Evolutionary conservation across 208 protist species (phyloP).

Genomic region (Wallacemonas sp.): DNA sequence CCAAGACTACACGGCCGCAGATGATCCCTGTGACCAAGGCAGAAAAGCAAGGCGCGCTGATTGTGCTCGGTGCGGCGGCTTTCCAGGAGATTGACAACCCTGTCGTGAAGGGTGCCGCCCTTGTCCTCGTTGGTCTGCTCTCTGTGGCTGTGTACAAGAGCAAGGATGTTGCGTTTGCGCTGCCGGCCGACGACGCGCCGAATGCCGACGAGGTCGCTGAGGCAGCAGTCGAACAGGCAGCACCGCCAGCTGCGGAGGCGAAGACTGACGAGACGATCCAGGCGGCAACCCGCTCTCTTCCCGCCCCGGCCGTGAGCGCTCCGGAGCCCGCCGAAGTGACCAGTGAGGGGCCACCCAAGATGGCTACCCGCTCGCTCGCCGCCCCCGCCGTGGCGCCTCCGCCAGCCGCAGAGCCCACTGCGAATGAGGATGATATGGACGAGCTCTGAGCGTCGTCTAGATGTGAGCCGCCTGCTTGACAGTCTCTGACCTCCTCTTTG

Average conservation of each 20-base stretch:
- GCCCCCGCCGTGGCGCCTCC: no score
- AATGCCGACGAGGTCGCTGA: neutral
- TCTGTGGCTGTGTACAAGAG: conserved; percentile 2
- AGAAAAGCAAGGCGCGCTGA: conserved; percentile 29
- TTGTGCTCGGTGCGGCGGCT: conserved; percentile 31
- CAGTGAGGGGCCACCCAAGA: no score
- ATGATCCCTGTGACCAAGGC: conserved; percentile 12
- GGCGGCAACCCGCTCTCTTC: neutral
- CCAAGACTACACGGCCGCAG: neutral
- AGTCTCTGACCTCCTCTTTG: no score
- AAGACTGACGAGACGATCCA: neutral
- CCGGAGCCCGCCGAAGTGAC: no score
- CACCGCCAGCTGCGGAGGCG: no score
- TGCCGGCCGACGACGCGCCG: neutral
- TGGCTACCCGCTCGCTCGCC: no score
- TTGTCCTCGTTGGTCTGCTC: neutral
- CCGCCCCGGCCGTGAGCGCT: neutral
- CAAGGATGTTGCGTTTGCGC: neutral
- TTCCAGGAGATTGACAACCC: conserved; percentile 46
- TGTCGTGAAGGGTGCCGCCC: neutral
- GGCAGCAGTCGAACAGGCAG: neutral
- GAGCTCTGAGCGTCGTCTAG: neutral
- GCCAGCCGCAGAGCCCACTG: no score
- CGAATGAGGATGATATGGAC: conserved; percentile 15
- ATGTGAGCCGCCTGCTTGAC: no score